phyloP scores from a whole-genome alignment of 1,139 yeast genomes.

The Martiniozyma asiatica region DNA sequence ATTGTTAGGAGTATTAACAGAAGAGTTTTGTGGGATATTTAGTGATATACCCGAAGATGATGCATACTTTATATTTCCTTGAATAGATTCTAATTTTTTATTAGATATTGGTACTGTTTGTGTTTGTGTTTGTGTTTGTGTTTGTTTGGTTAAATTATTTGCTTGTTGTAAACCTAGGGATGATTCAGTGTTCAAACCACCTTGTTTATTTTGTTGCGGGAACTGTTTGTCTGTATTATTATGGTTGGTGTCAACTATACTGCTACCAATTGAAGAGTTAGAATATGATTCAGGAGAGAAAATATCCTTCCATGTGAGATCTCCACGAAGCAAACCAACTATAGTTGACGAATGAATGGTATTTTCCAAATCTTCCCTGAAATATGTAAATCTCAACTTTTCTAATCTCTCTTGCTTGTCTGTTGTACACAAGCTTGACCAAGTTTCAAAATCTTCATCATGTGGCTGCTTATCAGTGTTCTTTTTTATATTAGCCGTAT shows the following conservation, averaged over 20 bases:
- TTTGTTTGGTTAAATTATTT: background rate
- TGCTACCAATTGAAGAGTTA: too few species aligned
- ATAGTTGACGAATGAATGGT: slow-evolving; percentile 87
- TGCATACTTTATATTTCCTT: background rate
- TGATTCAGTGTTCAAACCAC: too few species aligned
- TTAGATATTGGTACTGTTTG: too few species aligned
- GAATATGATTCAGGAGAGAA: slow-evolving; percentile 24
- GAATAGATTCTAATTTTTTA: slow-evolving; percentile 1
- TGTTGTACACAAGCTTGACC: slow-evolving; percentile 5
- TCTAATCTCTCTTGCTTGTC: slow-evolving; percentile 26
- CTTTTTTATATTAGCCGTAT: slow-evolving; percentile 23
- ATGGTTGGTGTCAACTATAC: too few species aligned
- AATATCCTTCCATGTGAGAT: slow-evolving; percentile 33
- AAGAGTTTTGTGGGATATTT: background rate
- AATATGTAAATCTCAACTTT: slow-evolving; percentile 71
- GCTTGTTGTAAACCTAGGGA: too few species aligned
- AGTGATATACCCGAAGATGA: too few species aligned
- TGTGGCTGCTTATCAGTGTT: slow-evolving; percentile 18
- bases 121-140: slow-evolving; percentile 2
- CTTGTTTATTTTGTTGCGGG: too few species aligned
- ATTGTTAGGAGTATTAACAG: slow-evolving; percentile 2
- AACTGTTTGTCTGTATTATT: too few species aligned
- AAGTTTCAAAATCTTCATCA: slow-evolving; percentile 5
- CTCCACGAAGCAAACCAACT: slow-evolving; percentile 60
- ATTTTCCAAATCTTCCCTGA: slow-evolving; percentile 77